These are phyloP conservation scores for Protomyces lactucae-debilis DNA, from an alignment of 1,139 yeast genomes.

Conservation along the genomic window DNA sequence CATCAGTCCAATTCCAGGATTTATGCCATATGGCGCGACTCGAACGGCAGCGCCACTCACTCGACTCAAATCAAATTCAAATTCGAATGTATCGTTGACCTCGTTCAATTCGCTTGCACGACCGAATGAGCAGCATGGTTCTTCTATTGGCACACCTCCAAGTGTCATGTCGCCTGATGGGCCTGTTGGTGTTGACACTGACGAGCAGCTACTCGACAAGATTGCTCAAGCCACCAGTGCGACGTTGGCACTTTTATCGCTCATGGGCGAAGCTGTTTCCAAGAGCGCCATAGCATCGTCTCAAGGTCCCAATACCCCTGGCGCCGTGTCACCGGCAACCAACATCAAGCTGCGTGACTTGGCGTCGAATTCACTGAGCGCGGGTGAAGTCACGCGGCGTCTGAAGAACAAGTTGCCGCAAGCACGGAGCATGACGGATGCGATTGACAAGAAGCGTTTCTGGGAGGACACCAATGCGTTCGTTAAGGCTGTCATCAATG, in stretches of 20 bases:
- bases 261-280: conserved; percentile 69
- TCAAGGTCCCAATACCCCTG: conserved; percentile 33
- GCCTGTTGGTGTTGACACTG: conserved; percentile 52
- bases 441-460: conserved; percentile 57
- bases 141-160: conserved; percentile 3
- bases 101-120: neutral
- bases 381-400: conserved; percentile 73
- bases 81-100: conserved; percentile 7
- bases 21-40: neutral
- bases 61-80: conserved; percentile 12
- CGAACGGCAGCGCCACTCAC: conserved; percentile 13
- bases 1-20: neutral
- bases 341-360: conserved; percentile 70
- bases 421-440: conserved; percentile 45
- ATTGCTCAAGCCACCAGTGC: conserved; percentile 66
- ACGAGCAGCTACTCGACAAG: conserved; percentile 70
- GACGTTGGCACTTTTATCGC: conserved; percentile 75
- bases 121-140: neutral
- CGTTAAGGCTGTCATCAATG: conserved; percentile 48
- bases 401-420: conserved; percentile 55
- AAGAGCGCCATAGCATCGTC: conserved; percentile 61
- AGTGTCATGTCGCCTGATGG: conserved; percentile 31
- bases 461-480: conserved; percentile 87
- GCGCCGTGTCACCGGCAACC: conserved; percentile 43
- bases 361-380: conserved; percentile 68